Evolutionary conservation across 192 early-diverging fungal genomes (phyloP), one percentile per base, ranked within the genome.

Genomic region (Rhizophagus prolifer): DNA sequence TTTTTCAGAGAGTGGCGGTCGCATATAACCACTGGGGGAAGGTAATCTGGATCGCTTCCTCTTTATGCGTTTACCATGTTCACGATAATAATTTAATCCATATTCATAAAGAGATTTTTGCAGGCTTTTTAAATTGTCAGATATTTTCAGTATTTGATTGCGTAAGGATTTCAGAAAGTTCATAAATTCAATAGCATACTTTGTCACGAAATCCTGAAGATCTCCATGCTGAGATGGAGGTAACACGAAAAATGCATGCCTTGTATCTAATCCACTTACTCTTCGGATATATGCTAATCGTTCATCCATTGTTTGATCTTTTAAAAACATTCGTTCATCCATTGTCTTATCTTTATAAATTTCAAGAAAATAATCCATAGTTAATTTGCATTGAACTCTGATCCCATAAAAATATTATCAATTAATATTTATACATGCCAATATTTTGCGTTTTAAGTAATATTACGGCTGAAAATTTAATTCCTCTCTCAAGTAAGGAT

Each of bases 401-500:
- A 26, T 21, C 23, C 30, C 58, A 59, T 14, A 34, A 70, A 59
- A 47, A 31, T 9, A 78, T 26, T 28, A 47, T 6, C 23, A 70
- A 23, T n/a, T 54, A 26, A 47, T 21, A 31, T 36, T 70, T 38
- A 2, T n/a, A 14, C 79, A 75, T 82, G 93, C 92, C 91, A 58
- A 80, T 77, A 63, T 86, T 87, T 36, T 79, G 78, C 31, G 74
- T 65, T 34, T 90, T 86, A 14, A 94, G 71, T 9, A 95, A 81
- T 14, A 94, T 79, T 2, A 94, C 90, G 21, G 89, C 88, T 0
- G 89, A 89, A 82, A 93, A 94, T 82, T 92, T 93, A 75, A 92
- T 83, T 12, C 88, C 86, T 69, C 88, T 77, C 31, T 94, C 93
- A 63, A 83, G 83, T 23, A 87, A 82, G 50, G 82, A 85, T 77